Percentiles rank a stretch among this genome's conserved stretches.
Evolutionary conservation across 2,329 filamentous ascomycete species (phyloP).

Genomic region (Polytolypa hystricis): DNA sequence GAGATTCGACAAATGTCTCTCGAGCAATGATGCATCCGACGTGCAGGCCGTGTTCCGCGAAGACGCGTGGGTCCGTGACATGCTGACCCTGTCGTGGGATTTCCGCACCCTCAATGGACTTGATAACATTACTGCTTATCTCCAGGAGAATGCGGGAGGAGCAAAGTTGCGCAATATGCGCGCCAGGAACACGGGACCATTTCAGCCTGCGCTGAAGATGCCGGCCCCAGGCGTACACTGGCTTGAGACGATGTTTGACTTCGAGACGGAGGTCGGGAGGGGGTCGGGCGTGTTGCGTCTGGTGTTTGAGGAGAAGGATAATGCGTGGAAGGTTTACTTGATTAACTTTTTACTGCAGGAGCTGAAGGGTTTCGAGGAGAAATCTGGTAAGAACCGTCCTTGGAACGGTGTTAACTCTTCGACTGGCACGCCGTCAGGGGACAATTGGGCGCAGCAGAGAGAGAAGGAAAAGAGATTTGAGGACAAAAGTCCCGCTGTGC

Average conservation of each 20-base stretch:
- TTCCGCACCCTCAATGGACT: conserved; percentile 25
- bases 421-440: conserved; percentile 21
- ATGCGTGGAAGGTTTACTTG: conserved; percentile 28
- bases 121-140: conserved; percentile 22
- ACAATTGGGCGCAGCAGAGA: conserved; percentile 29
- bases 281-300: conserved; percentile 29
- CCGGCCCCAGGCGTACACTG: conserved; percentile 22
- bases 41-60: conserved; percentile 20
- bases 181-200: conserved; percentile 24
- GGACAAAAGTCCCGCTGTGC: conserved; percentile 27
- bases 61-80: conserved; percentile 34
- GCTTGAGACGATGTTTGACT: conserved; percentile 31
- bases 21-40: conserved; percentile 5
- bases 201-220: conserved; percentile 19
- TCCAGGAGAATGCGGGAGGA: conserved; percentile 18
- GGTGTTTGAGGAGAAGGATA: conserved; percentile 17
- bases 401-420: conserved; percentile 25
- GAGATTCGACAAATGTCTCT: conserved; percentile 7
- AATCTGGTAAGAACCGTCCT: conserved; percentile 20
- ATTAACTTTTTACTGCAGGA: conserved; percentile 30
- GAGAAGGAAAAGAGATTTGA: conserved; percentile 22
- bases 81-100: conserved; percentile 31
- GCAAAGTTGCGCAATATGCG: conserved; percentile 21
- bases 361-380: conserved; percentile 25
- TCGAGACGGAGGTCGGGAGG: conserved; percentile 26